phyloP scores from a whole-genome alignment of 2,329 filamentous ascomycete genomes.

The Aspergillus pseudotamarii region DNA sequence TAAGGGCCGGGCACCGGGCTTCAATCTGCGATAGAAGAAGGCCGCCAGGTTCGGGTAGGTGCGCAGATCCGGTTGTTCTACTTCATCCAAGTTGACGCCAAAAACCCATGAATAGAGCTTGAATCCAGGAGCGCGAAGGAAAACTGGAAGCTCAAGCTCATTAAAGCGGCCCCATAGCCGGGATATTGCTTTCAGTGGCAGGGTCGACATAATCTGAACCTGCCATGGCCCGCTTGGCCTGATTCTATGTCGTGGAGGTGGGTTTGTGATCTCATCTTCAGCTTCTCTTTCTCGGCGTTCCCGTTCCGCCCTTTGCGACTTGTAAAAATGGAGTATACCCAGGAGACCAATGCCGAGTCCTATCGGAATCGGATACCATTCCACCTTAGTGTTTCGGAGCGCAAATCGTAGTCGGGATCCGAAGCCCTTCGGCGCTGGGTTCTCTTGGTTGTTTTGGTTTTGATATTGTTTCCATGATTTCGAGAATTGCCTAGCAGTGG shows the following conservation, averaged over 20 bases:
- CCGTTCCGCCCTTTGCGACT: conserved; percentile 60
- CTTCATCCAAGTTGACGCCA: conserved; percentile 86
- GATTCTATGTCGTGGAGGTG: conserved; percentile 63
- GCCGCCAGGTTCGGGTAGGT: conserved; percentile 89
- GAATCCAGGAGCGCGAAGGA: conserved; percentile 84
- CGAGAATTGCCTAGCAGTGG: conserved; percentile 40
- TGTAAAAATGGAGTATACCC: conserved; percentile 81
- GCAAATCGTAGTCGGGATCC: conserved; percentile 60
- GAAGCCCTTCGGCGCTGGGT: conserved; percentile 49
- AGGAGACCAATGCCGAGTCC: conserved; percentile 83
- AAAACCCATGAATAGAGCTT: conserved; percentile 89
- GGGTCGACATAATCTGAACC: conserved; percentile 88
- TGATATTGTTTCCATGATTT: conserved; percentile 45
- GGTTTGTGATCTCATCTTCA: conserved; percentile 36
- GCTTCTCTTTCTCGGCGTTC: conserved; percentile 53
- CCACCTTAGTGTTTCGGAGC: conserved; percentile 66
- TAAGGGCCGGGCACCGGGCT: conserved; percentile 82
- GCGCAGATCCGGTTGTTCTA: conserved; percentile 84
- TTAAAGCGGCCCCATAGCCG: conserved; percentile 91
- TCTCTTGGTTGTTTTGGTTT: conserved; percentile 40
- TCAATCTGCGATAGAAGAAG: conserved; percentile 96
- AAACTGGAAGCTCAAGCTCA: conserved; percentile 84
- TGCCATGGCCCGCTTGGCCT: conserved; percentile 88
- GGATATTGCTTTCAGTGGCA: conserved; percentile 88
- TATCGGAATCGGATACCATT: conserved; percentile 90